Evolutionary conservation across 2,329 filamentous ascomycete species (phyloP).

Genomic region (Endothia cerciana): DNA sequence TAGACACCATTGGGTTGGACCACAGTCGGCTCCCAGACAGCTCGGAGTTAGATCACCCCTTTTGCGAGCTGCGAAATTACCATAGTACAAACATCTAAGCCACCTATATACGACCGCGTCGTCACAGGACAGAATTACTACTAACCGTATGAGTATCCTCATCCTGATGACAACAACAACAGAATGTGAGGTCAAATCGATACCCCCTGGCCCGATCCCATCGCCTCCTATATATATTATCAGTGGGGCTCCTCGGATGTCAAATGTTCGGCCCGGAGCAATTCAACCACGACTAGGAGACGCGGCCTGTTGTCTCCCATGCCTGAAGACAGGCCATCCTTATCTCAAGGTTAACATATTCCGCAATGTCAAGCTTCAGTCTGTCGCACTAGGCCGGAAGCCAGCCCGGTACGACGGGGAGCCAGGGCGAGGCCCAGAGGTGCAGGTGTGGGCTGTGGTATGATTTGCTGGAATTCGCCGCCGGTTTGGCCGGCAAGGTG

Average conservation of each 20-base stretch:
- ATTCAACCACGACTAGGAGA: neutral
- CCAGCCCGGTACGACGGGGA: neutral
- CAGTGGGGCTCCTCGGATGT: neutral
- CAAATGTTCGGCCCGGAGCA: conserved; percentile 2
- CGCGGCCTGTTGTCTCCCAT: neutral
- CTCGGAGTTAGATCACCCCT: neutral
- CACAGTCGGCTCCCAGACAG: neutral
- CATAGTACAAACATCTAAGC: too few relatives aligned
- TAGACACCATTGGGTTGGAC: too few relatives aligned
- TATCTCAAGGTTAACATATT: neutral
- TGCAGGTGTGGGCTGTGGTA: conserved; percentile 3
- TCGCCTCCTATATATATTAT: too few relatives aligned
- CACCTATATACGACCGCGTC: too few relatives aligned
- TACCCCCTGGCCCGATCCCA: too few relatives aligned
- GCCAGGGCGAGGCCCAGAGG: neutral
- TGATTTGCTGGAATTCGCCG: conserved; percentile 3
- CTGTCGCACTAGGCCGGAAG: neutral
- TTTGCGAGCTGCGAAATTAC: conserved; percentile 2
- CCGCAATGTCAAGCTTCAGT: neutral
- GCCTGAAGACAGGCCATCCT: neutral
- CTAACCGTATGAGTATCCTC: too few relatives aligned
- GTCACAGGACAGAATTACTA: too few relatives aligned
- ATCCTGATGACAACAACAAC: too few relatives aligned
- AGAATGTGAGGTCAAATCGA: too few relatives aligned
- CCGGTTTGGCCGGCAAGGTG: neutral